Percentiles rank a stretch among this genome's conserved stretches.
Evolutionary conservation across 2,329 filamentous ascomycete genomes (phyloP).

Genomic region (Aspergillus ochraceus): DNA sequence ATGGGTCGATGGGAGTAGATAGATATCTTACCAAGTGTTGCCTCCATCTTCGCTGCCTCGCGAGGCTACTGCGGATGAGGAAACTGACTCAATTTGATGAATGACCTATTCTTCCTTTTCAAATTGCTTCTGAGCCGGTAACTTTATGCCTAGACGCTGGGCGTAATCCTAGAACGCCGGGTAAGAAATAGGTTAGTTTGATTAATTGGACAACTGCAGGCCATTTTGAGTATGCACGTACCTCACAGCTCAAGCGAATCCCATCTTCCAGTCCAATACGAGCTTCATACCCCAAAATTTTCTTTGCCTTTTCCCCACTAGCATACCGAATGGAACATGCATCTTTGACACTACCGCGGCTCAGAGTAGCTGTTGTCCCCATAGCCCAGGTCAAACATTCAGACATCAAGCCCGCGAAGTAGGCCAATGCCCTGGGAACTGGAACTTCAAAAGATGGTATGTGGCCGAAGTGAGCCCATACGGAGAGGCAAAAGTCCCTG

Average conservation of each 20-base stretch:
- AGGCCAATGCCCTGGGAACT: conserved; percentile 52
- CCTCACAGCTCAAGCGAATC: conserved; percentile 50
- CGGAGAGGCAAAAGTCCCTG: conserved; percentile 44
- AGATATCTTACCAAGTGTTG: too few species aligned
- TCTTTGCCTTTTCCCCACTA: conserved; percentile 52
- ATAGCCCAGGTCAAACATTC: conserved; percentile 51
- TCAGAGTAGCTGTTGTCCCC: conserved; percentile 48
- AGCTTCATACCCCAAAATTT: conserved; percentile 55
- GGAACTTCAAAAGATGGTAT: conserved; percentile 48
- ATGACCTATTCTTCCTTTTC: conserved; percentile 2
- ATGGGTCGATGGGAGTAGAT: too few species aligned
- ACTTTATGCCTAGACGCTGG: conserved; percentile 27
- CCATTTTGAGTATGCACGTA: conserved; percentile 24
- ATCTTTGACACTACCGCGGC: conserved; percentile 57
- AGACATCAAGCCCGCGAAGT: conserved; percentile 46
- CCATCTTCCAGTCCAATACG: conserved; percentile 53
- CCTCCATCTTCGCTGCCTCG: too few species aligned
- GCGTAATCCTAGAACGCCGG: conserved; percentile 30
- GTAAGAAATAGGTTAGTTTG: conserved; percentile 4
- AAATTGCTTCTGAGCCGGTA: conserved; percentile 11
- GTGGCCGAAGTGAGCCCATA: conserved; percentile 52
- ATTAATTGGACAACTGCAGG: background rate
- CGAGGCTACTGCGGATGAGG: too few species aligned
- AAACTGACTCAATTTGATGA: too few species aligned
- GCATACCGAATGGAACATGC: conserved; percentile 55